A percentile compares a stretch with the other conserved stretches of the same genome.
Evolutionary conservation across 305 asterid genomes (phyloP).

Genomic region (Fraxinus floribunda): DNA sequence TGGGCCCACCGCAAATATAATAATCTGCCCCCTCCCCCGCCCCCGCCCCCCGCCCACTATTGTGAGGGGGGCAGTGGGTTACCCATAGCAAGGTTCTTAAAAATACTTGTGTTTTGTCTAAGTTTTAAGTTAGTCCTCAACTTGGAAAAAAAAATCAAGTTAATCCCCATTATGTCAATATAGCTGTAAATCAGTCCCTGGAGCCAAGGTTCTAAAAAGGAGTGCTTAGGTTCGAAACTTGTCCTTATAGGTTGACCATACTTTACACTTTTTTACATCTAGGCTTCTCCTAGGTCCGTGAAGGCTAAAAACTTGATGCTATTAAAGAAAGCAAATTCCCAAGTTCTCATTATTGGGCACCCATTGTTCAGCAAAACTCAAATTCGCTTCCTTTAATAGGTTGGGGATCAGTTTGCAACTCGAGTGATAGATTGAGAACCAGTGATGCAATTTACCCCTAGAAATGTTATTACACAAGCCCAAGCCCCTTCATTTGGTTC

Average conservation of each 20-base stretch:
- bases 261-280: too few relatives aligned
- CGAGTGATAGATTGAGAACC: not conserved
- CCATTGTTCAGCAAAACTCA: not conserved
- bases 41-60: too few relatives aligned
- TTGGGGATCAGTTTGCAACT: not conserved
- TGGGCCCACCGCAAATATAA: too few relatives aligned
- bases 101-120: not conserved
- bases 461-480: not conserved
- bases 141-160: not conserved
- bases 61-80: too few relatives aligned
- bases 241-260: not conserved
- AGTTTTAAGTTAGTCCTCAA: not conserved
- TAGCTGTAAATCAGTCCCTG: not conserved
- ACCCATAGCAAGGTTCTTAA: too few relatives aligned
- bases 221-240: not conserved
- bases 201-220: not conserved
- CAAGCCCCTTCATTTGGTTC: not conserved
- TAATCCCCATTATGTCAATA: not conserved
- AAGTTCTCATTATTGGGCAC: not conserved
- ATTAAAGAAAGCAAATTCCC: not conserved
- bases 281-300: not conserved
- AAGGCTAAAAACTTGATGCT: not conserved
- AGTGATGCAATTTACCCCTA: not conserved
- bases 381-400: not conserved
- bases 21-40: too few relatives aligned